A percentile compares a stretch with the other conserved stretches of the same genome.
phyloP scores from a whole-genome alignment of 2,329 filamentous ascomycete genomes.

The Verticillium albo-atrum region DNA sequence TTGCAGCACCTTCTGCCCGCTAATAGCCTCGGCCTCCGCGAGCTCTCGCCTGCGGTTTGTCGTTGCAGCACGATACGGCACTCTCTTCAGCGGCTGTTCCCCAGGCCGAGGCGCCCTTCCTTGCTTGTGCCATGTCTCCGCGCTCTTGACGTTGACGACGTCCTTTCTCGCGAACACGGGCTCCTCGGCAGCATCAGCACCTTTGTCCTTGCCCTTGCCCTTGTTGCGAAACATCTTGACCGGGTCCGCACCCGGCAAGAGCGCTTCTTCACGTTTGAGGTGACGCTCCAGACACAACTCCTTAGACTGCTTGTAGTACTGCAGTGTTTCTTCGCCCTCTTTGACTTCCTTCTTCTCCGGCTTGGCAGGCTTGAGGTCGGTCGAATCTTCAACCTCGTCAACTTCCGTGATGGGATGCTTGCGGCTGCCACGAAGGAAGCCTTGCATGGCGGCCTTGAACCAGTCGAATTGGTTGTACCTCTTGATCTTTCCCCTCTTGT shows the following conservation, averaged over 20 bases:
- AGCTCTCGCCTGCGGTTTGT: slow-evolving; percentile 83
- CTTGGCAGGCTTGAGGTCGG: slow-evolving; percentile 69
- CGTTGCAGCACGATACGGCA: slow-evolving; percentile 88
- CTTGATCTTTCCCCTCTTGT: slow-evolving; percentile 71
- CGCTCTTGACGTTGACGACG: slow-evolving; percentile 79
- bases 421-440: slow-evolving; percentile 54
- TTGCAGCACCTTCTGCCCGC: slow-evolving; percentile 79
- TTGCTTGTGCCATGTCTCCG: slow-evolving; percentile 97
- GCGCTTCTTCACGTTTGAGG: slow-evolving; percentile 85
- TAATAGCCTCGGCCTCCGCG: slow-evolving; percentile 74
- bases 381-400: slow-evolving; percentile 75
- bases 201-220: slow-evolving; percentile 53
- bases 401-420: slow-evolving; percentile 57
- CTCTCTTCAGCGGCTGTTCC: slow-evolving; percentile 74
- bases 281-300: slow-evolving; percentile 85
- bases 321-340: slow-evolving; percentile 75
- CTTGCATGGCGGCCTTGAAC: slow-evolving; percentile 76
- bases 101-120: slow-evolving; percentile 71
- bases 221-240: slow-evolving; percentile 72
- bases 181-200: slow-evolving; percentile 65
- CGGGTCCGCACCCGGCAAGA: slow-evolving; percentile 62
- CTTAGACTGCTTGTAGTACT: slow-evolving; percentile 81
- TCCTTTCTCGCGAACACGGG: slow-evolving; percentile 77
- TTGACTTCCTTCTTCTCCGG: slow-evolving; percentile 69
- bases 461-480: slow-evolving; percentile 78